Evolutionary conservation across 78 protist species (phyloP), one percentile per base, ranked within the genome.

Genomic region (Anaeramoeba ignava): DNA sequence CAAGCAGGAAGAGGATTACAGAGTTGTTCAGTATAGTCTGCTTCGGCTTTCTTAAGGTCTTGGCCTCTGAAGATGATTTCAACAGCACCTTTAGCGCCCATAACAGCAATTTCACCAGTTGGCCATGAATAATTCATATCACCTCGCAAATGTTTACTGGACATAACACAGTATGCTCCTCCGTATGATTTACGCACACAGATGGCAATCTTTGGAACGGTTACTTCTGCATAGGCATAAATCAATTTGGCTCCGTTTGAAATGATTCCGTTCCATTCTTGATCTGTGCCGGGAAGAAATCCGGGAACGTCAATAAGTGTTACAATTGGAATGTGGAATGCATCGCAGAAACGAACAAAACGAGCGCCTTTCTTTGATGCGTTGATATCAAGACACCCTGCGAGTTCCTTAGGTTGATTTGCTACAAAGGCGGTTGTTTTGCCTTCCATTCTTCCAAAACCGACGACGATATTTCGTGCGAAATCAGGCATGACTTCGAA

Each of bases 61-160:
- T 39, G 40, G 42, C 92, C 92, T 3, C 96, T 83, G 91, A 91
- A 95, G 80, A 96, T 88, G 89, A 97, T 95, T 81, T 93, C 92
- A 36, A 90, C 95, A 0, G 98, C 99, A 40, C 99, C 99, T 87
- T 95, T 92, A 2, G 98, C 95, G 2, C 99, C 99, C 99, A 96
- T 96, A 36, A 96, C 99, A 17, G 99, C 99, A 12, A 97, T 88
- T 84, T 97, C 98, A 42, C 97, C 96, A 31, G 90, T 87, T 41
- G 99, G 99, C 99, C 99, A 97, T 0, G 98, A 95, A 89, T 95
- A 94, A 89, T 96, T 96, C 40, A 38, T n/a, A 84, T 97, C 99
- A 42, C 96, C 97, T 39, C 98, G 93, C n/a, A 96, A 87, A 80
- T 96, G 99, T 93, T 96, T 95, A 1, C 96, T 90, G 39, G 90